Percentiles rank a stretch among this genome's conserved stretches.
These are phyloP conservation scores for Suillus paluster DNA, from an alignment of 768 basidiomycete genomes.

Conservation along the genomic window DNA sequence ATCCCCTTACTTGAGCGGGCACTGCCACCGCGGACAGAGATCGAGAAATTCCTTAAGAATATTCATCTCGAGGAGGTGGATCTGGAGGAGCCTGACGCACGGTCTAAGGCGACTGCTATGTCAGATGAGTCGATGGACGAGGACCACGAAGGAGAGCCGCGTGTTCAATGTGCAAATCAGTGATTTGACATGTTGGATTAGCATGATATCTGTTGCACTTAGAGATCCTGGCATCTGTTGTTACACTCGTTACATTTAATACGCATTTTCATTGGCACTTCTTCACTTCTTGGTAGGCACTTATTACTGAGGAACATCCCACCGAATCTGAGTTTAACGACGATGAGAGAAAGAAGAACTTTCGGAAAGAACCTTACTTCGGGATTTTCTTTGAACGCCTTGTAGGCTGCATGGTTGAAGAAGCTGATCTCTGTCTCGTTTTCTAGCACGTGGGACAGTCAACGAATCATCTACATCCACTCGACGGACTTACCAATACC, in stretches of 20 bases:
- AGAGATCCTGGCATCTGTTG: conserved; percentile 35
- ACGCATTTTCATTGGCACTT: conserved; percentile 19
- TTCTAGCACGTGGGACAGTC: conserved; percentile 50
- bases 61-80: conserved; percentile 82
- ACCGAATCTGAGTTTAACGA: conserved; percentile 25
- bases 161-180: conserved; percentile 96
- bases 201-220: conserved; percentile 16
- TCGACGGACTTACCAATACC: conserved; percentile 70
- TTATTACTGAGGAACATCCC: conserved; percentile 27
- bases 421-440: conserved; percentile 96
- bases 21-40: conserved; percentile 74
- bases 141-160: conserved; percentile 82
- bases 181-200: conserved; percentile 37
- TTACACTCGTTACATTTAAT: conserved; percentile 37
- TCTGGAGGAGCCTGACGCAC: conserved; percentile 76
- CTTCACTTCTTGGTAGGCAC: conserved; percentile 2
- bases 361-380: conserved; percentile 50
- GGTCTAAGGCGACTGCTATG: conserved; percentile 48
- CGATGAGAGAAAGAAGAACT: not conserved
- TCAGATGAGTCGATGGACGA: conserved; percentile 91
- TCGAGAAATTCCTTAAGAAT: conserved; percentile 71
- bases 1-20: conserved; percentile 83
- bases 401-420: conserved; percentile 80
- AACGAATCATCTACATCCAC: conserved; percentile 1
- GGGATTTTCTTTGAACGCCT: conserved; percentile 82